Percentiles rank a stretch among this genome's conserved stretches.
phyloP scores from a whole-genome alignment of 208 protist genomes.

The Naegleria gruberi region DNA sequence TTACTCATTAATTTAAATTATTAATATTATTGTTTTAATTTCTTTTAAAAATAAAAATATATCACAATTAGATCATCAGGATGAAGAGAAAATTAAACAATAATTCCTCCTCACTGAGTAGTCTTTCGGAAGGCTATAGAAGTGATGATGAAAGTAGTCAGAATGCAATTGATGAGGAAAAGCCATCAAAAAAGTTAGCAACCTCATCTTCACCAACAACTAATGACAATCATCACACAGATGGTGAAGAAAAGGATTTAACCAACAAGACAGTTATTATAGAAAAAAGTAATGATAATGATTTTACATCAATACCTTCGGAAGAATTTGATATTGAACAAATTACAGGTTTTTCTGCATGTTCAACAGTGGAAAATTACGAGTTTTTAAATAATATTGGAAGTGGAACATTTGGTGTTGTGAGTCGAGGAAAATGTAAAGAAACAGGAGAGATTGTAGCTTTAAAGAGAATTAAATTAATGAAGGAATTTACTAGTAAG shows the following conservation, averaged over 20 bases:
- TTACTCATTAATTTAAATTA: too few species aligned
- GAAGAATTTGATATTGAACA: neutral
- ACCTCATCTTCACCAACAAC: neutral
- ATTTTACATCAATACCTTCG: neutral
- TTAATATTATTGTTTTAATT: too few species aligned
- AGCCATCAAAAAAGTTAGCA: too few species aligned
- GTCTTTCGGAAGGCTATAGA: neutral
- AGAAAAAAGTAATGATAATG: neutral
- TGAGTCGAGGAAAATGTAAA: conserved; percentile 7
- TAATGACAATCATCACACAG: neutral
- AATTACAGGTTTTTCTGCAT: neutral
- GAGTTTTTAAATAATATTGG: conserved; percentile 1
- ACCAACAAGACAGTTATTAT: too few species aligned
- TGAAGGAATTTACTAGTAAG: conserved; percentile 7
- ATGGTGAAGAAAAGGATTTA: too few species aligned
- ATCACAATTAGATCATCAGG: too few species aligned
- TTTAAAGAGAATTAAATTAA: conserved; percentile 34
- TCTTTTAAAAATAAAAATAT: too few species aligned
- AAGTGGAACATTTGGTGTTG: conserved; percentile 6
- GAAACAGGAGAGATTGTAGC: conserved; percentile 19
- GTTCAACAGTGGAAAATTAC: neutral
- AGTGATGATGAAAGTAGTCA: neutral
- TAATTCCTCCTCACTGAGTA: neutral
- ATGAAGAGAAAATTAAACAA: neutral
- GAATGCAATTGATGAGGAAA: neutral